Conservation (phyloP, 2,329 filamentous ascomycete species). For the Phoma sp. region DNA sequence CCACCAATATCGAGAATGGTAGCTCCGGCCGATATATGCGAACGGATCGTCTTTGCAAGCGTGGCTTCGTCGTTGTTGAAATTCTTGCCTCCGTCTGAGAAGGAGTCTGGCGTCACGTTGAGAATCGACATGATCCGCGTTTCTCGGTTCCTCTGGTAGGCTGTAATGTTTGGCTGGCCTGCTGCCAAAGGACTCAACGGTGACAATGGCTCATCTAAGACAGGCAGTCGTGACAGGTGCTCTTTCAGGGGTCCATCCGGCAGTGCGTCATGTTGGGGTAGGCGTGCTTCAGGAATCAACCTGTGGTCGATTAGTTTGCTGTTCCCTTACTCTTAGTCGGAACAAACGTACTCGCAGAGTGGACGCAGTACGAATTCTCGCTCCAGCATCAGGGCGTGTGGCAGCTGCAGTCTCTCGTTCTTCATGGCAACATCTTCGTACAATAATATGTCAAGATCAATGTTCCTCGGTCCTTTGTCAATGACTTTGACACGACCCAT, state of each 20-base stretch:
- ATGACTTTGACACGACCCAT: conserved; percentile 84
- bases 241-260: conserved; percentile 43
- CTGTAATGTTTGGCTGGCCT: conserved; percentile 31
- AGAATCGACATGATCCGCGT: conserved; percentile 93
- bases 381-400: conserved; percentile 84
- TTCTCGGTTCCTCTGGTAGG: conserved; percentile 34
- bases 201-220: conserved; percentile 44
- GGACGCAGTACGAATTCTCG: conserved; percentile 93
- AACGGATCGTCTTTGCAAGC: conserved; percentile 64
- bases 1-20: conserved; percentile 92
- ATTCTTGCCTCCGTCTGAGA: conserved; percentile 82
- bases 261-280: conserved; percentile 56
- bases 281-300: conserved; percentile 32
- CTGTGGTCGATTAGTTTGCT: conserved; percentile 23
- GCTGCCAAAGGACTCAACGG: conserved; percentile 50
- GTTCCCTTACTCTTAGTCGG: no score
- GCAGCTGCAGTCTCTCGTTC: conserved; percentile 78
- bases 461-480: conserved; percentile 92
- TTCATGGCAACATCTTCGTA: conserved; percentile 72
- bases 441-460: conserved; percentile 89
- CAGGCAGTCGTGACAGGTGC: conserved; percentile 46
- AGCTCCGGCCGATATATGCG: conserved; percentile 72
- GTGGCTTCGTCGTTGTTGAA: conserved; percentile 49
- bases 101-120: conserved; percentile 94
- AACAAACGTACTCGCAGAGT: conserved; percentile 70